phyloP scores from a whole-genome alignment of 2,329 filamentous ascomycete genomes.

The Teratosphaeria destructans region DNA sequence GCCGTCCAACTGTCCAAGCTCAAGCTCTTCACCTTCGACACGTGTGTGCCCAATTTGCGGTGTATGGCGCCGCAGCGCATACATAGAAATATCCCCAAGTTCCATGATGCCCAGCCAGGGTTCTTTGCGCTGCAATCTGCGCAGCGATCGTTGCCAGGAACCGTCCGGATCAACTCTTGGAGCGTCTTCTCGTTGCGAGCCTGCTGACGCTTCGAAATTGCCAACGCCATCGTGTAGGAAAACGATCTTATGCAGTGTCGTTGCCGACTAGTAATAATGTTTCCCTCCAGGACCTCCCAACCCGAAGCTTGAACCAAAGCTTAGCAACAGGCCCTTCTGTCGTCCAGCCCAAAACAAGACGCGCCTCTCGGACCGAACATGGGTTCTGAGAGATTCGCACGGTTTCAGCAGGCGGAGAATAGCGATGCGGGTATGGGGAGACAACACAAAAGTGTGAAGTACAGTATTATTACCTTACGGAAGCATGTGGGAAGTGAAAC shows the following conservation, averaged over 20 bases:
- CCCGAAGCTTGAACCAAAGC: neutral
- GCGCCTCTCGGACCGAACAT: neutral
- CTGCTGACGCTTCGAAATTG: slow-evolving; percentile 91
- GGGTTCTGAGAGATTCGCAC: neutral
- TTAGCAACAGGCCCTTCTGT: neutral
- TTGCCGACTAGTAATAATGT: neutral
- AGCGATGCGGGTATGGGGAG: neutral
- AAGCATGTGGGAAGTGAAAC: neutral
- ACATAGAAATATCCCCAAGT: slow-evolving; percentile 93
- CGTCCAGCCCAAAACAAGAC: neutral
- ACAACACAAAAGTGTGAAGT: neutral
- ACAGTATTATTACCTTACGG: neutral
- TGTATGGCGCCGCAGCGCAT: slow-evolving; percentile 95
- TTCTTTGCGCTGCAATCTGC: slow-evolving; percentile 88
- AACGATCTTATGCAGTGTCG: neutral
- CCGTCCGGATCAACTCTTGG: slow-evolving; percentile 74
- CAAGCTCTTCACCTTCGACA: slow-evolving; percentile 96
- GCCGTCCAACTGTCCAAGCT: slow-evolving; percentile 97
- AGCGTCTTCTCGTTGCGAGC: slow-evolving; percentile 89
- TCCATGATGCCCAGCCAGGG: slow-evolving; percentile 97
- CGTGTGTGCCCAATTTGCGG: slow-evolving; percentile 92
- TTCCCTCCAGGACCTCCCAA: neutral
- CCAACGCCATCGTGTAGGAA: slow-evolving; percentile 53
- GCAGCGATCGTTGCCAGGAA: slow-evolving; percentile 85
- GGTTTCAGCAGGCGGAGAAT: neutral